Conservation (phyloP, 192 early-diverging fungal genomes). For the Allomyces arbusculus region DNA sequence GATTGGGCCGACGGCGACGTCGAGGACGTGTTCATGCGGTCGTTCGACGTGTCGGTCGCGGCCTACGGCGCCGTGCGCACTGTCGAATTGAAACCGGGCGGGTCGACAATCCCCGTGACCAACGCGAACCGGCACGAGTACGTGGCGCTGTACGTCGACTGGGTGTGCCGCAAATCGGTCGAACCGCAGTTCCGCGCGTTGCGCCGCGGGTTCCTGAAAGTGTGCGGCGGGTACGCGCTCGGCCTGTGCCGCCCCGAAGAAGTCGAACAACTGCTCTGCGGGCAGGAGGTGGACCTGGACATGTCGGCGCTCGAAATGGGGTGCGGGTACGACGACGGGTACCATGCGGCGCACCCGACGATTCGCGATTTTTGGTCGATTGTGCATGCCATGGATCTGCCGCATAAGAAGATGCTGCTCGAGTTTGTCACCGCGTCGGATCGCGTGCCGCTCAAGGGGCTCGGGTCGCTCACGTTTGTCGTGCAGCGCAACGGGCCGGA, state of each 20-base stretch:
- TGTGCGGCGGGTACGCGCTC: slow-evolving; percentile 41
- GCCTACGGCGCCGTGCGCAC: slow-evolving; percentile 29
- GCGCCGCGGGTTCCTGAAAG: slow-evolving; percentile 50
- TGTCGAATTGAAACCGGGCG: slow-evolving; percentile 38
- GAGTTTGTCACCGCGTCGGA: slow-evolving; percentile 82
- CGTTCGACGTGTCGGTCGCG: slow-evolving; percentile 65
- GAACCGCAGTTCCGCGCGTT: slow-evolving; percentile 47
- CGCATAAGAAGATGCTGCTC: slow-evolving; percentile 45
- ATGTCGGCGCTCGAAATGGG: slow-evolving; percentile 46
- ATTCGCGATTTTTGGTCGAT: slow-evolving; percentile 70
- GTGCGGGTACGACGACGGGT: slow-evolving; percentile 72
- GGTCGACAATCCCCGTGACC: slow-evolving; percentile 50
- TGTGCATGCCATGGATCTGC: slow-evolving; percentile 33
- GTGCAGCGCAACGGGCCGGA: slow-evolving; percentile 91
- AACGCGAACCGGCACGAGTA: slow-evolving; percentile 49
- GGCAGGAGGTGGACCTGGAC: slow-evolving; percentile 32
- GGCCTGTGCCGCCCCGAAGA: slow-evolving; percentile 44
- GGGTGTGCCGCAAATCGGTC: slow-evolving; percentile 40
- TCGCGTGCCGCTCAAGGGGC: slow-evolving; percentile 66
- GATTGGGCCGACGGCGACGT: slow-evolving; percentile 58
- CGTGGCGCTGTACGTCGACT: slow-evolving; percentile 47
- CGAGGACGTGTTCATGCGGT: slow-evolving; percentile 57
- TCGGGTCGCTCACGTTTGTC: slow-evolving; percentile 64
- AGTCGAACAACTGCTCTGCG: slow-evolving; percentile 53
- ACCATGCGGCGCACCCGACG: slow-evolving; percentile 33